These are phyloP conservation scores for Hygrophorus pudorinus DNA, from an alignment of 768 basidiomycete species.

Conservation along the genomic window DNA sequence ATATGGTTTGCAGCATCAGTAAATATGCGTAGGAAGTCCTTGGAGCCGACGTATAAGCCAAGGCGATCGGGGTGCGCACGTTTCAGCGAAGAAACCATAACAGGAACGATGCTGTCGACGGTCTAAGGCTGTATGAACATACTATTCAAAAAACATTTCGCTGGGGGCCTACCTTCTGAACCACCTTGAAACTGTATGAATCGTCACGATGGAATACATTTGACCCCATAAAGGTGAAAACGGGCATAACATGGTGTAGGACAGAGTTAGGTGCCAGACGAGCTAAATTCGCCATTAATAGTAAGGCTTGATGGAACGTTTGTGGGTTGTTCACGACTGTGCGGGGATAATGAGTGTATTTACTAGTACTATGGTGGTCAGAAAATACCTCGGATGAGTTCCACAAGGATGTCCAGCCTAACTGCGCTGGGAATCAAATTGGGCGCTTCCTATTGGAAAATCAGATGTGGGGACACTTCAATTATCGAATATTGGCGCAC, in stretches of 20 bases:
- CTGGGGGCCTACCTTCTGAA: constrained; percentile 63
- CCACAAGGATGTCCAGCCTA: constrained; percentile 78
- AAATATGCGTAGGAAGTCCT: constrained; percentile 83
- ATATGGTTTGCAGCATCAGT: constrained; percentile 89
- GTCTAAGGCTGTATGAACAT: constrained; percentile 41
- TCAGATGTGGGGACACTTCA: not conserved
- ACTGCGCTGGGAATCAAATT: constrained; percentile 47
- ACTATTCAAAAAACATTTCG: not conserved
- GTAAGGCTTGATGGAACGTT: constrained; percentile 85
- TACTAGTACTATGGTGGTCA: not conserved
- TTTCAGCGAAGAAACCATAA: constrained; percentile 78
- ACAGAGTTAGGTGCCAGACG: constrained; percentile 84
- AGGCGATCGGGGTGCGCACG: constrained; percentile 40
- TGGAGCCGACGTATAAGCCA: constrained; percentile 57
- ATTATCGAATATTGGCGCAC: constrained; percentile 25
- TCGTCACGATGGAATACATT: constrained; percentile 96
- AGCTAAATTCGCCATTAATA: constrained; percentile 79
- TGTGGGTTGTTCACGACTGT: constrained; percentile 86
- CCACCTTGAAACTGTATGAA: constrained; percentile 88
- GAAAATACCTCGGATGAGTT: constrained; percentile 66
- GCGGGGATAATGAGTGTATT: constrained; percentile 2
- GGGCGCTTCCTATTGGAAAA: constrained; percentile 35
- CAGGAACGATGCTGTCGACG: constrained; percentile 86
- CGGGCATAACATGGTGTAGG: constrained; percentile 91
- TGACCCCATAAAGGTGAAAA: constrained; percentile 99